Evolutionary conservation across 371 early-diverging fungal species (phyloP).

Genomic region (Lichtheimia corymbifera): DNA sequence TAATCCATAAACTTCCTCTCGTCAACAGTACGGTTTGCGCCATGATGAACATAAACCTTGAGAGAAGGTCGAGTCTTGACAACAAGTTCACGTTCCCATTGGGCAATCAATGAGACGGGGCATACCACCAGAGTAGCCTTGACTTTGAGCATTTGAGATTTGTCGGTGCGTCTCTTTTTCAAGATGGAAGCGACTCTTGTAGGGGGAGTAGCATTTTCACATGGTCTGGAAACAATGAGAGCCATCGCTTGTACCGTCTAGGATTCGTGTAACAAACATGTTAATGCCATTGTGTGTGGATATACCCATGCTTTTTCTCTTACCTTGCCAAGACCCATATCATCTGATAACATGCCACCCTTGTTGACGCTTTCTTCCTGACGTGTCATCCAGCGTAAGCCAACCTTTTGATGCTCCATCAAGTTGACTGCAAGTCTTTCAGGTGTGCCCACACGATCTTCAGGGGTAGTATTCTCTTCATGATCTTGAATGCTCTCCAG

Average conservation of each 20-base stretch:
- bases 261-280: too few relatives aligned
- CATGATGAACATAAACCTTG: conserved; percentile 61
- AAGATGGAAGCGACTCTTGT: not conserved
- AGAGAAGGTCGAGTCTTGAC: conserved; percentile 50
- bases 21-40: conserved; percentile 28
- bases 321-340: conserved; percentile 60
- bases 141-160: conserved; percentile 18
- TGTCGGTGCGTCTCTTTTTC: conserved; percentile 4
- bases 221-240: conserved; percentile 58
- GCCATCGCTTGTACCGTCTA: conserved; percentile 83
- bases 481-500: conserved; percentile 39
- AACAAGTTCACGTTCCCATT: conserved; percentile 67
- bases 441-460: conserved; percentile 54
- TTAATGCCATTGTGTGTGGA: not conserved
- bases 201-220: conserved; percentile 6
- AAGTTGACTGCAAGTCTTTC: conserved; percentile 48
- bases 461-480: conserved; percentile 39
- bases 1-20: conserved; percentile 39
- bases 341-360: conserved; percentile 81
- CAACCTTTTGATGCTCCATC: conserved; percentile 66
- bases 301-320: not conserved
- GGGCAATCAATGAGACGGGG: conserved; percentile 61
- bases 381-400: conserved; percentile 58
- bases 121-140: conserved; percentile 64
- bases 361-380: conserved; percentile 42